These are phyloP conservation scores for Byssochlamys sp. DNA, from an alignment of 2,329 filamentous ascomycete genomes.

Conservation along the genomic window DNA sequence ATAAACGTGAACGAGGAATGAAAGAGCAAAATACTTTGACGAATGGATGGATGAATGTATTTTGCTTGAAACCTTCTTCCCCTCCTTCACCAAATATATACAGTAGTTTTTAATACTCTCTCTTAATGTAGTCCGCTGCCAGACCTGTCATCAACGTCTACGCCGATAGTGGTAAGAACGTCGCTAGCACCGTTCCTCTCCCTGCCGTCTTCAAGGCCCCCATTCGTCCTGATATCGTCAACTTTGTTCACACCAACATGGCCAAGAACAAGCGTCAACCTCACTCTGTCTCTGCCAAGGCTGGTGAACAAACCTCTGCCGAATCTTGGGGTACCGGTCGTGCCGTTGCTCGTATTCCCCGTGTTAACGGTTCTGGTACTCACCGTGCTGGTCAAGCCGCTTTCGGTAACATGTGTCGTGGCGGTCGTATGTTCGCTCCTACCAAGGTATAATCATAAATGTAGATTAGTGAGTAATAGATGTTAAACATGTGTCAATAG, in stretches of 20 bases:
- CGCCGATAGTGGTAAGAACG: conserved; percentile 87
- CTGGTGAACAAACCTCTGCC: conserved; percentile 98
- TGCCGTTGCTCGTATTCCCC: conserved; percentile 98
- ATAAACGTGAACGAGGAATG: too few species aligned
- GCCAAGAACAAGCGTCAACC: conserved; percentile 99
- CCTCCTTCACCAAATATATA: too few species aligned
- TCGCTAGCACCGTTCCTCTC: conserved; percentile 78
- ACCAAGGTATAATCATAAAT: too few species aligned
- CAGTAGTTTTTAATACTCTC: too few species aligned
- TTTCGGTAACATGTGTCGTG: conserved; percentile 99
- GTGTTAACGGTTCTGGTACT: conserved; percentile 99
- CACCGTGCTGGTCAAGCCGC: conserved; percentile 99
- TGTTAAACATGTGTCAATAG: too few species aligned
- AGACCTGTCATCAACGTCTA: conserved; percentile 97
- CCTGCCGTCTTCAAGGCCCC: conserved; percentile 94
- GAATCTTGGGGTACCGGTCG: conserved; percentile 99
- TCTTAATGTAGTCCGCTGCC: too few species aligned
- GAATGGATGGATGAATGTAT: too few species aligned
- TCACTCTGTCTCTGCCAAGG: conserved; percentile 99
- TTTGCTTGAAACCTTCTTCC: too few species aligned
- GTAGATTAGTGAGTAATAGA: too few species aligned
- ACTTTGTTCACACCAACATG: conserved; percentile 94
- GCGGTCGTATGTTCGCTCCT: conserved; percentile 99
- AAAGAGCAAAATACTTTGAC: too few species aligned
- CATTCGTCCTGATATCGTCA: conserved; percentile 97